phyloP scores from a whole-genome alignment of 306 rosid species.

The Alnus rubra region DNA sequence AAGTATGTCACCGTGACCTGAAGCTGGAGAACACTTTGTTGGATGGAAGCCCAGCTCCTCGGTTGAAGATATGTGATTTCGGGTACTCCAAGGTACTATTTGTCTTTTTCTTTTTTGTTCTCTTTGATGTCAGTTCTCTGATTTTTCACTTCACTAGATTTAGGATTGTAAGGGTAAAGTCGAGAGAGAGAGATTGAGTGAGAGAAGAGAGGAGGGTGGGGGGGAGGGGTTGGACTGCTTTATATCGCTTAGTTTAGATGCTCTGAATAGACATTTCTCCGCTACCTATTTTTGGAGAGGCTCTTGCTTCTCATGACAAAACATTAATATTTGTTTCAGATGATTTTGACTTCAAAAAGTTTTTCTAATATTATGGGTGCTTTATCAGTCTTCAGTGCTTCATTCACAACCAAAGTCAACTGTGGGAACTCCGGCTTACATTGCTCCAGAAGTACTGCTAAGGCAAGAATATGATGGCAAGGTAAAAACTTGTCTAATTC shows the following conservation, averaged over 20 bases:
- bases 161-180: too few species aligned
- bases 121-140: slow-evolving; percentile 13
- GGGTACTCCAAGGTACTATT: slow-evolving; percentile 84
- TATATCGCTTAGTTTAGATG: neutral
- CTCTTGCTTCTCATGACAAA: slow-evolving; percentile 5
- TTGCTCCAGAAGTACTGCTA: slow-evolving; percentile 90
- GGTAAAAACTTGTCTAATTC: slow-evolving; percentile 45
- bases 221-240: too few species aligned
- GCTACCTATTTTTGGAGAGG: neutral
- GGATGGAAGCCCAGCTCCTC: slow-evolving; percentile 87
- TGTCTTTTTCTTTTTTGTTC: slow-evolving; percentile 14
- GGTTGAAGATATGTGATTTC: slow-evolving; percentile 93
- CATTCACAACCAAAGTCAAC: slow-evolving; percentile 98
- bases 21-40: slow-evolving; percentile 92
- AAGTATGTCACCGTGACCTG: slow-evolving; percentile 96
- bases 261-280: neutral
- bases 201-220: too few species aligned
- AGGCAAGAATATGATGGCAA: slow-evolving; percentile 93
- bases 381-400: slow-evolving; percentile 79
- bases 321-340: neutral
- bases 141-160: slow-evolving; percentile 3
- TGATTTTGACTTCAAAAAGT: slow-evolving; percentile 4
- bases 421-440: slow-evolving; percentile 97
- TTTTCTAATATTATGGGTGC: slow-evolving; percentile 15
- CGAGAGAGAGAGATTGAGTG: too few species aligned